Conservation (phyloP, 2,329 filamentous ascomycete genomes). For the Pestalotiopsis sp. region DNA sequence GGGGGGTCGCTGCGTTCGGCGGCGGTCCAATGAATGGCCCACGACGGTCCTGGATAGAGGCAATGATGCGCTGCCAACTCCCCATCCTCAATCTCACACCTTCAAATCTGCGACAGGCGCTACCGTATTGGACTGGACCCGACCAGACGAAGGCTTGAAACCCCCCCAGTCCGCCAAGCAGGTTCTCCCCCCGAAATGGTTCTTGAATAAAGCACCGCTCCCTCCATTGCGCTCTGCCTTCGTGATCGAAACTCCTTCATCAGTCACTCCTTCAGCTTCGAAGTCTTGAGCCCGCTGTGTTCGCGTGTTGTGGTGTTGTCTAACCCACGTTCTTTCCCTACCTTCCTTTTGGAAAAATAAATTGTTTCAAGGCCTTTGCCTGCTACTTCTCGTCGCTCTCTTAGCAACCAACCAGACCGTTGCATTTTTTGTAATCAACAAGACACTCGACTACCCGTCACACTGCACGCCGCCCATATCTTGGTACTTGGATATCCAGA, state of each 20-base stretch:
- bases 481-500: constrained; percentile 4
- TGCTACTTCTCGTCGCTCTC: constrained; percentile 7
- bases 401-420: neutral
- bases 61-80: constrained; percentile 1
- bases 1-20: neutral
- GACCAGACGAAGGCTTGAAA: neutral
- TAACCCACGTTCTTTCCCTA: constrained; percentile 9
- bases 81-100: constrained; percentile 9
- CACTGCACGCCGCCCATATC: neutral
- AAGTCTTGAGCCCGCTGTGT: constrained; percentile 9
- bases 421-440: constrained; percentile 4
- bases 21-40: neutral
- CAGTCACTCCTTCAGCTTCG: constrained; percentile 9
- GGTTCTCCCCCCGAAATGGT: neutral
- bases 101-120: constrained; percentile 10
- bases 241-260: neutral
- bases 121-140: neutral
- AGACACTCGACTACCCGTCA: neutral
- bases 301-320: neutral
- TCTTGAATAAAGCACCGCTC: constrained; percentile 7
- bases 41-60: neutral
- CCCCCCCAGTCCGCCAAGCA: neutral
- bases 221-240: neutral
- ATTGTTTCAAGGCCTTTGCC: neutral
- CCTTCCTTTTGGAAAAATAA: constrained; percentile 6